Evolutionary conservation across 2,329 filamentous ascomycete species (phyloP).

Genomic region (Calonectria pseudoreteaudii): DNA sequence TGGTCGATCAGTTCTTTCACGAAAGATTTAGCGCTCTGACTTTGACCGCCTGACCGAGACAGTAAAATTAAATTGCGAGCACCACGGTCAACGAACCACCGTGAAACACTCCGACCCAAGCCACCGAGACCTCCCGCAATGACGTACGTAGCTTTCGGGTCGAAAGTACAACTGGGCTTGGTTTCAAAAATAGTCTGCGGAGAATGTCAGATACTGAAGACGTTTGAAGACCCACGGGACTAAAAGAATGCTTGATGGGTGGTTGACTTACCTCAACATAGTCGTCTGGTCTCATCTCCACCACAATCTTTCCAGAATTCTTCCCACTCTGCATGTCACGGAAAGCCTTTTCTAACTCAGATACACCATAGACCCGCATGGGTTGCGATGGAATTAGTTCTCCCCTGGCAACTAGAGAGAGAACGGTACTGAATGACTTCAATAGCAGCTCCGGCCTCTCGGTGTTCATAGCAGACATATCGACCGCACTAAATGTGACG

Average conservation of each 20-base stretch:
- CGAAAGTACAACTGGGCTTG: background rate
- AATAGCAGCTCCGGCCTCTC: background rate
- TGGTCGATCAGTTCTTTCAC: background rate
- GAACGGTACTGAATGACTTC: background rate
- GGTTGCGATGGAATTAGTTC: background rate
- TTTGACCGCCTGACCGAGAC: constrained; percentile 28
- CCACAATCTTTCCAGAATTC: constrained; percentile 31
- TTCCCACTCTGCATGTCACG: constrained; percentile 28
- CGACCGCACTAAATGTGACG: constrained; percentile 53
- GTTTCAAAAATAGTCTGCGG: background rate
- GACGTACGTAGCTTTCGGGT: background rate
- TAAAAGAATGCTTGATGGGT: background rate
- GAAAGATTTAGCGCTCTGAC: background rate
- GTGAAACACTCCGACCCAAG: constrained; percentile 30
- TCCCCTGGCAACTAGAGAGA: constrained; percentile 22
- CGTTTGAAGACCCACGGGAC: background rate
- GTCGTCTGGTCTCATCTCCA: constrained; percentile 11
- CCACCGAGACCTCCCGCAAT: constrained; percentile 36
- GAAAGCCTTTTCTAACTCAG: constrained; percentile 33
- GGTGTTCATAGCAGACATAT: constrained; percentile 43
- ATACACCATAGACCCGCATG: constrained; percentile 13
- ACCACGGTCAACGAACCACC: constrained; percentile 32
- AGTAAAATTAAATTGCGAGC: constrained; percentile 46
- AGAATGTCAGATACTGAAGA: background rate
- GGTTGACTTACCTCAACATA: constrained; percentile 13